Percentiles rank a stretch among this genome's conserved stretches.
These are phyloP conservation scores for Trypanosoma mega DNA, from an alignment of 208 protist genomes.

Conservation along the genomic window DNA sequence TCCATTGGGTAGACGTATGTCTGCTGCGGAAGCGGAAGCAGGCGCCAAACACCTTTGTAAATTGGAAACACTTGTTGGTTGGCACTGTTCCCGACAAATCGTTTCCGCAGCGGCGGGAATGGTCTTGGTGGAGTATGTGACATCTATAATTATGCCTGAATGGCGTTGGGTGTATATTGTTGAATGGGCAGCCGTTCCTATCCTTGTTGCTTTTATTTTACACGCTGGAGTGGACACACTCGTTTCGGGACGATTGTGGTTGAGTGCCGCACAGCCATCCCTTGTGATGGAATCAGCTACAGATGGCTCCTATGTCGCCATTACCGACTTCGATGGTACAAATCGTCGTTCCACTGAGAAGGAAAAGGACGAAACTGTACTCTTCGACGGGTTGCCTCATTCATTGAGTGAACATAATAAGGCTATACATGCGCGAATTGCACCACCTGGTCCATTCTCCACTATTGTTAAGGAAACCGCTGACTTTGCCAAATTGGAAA, in stretches of 20 bases:
- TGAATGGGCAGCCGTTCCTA: neutral
- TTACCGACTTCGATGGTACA: neutral
- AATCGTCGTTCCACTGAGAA: neutral
- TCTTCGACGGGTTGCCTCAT: neutral
- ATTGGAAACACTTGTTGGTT: constrained; percentile 6
- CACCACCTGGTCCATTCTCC: constrained; percentile 17
- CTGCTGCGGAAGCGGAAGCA: neutral
- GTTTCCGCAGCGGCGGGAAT: neutral
- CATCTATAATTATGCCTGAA: neutral
- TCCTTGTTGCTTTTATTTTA: constrained; percentile 13
- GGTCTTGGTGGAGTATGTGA: constrained; percentile 7
- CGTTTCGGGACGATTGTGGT: neutral
- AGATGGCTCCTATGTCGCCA: neutral
- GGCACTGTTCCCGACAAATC: constrained; percentile 1
- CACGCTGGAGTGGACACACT: constrained; percentile 4
- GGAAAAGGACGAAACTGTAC: neutral
- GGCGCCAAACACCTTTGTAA: neutral
- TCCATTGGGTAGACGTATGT: neutral
- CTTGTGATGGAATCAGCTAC: neutral
- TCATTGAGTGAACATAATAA: constrained; percentile 3
- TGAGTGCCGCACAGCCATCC: neutral
- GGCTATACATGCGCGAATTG: constrained; percentile 9
- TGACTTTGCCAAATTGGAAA: constrained; percentile 7
- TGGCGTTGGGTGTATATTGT: neutral
- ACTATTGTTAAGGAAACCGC: constrained; percentile 7